Evolutionary conservation across 352 stramenopile species (phyloP), one percentile per base, ranked within the genome.

Genomic region (Plasmopara viticola): DNA sequence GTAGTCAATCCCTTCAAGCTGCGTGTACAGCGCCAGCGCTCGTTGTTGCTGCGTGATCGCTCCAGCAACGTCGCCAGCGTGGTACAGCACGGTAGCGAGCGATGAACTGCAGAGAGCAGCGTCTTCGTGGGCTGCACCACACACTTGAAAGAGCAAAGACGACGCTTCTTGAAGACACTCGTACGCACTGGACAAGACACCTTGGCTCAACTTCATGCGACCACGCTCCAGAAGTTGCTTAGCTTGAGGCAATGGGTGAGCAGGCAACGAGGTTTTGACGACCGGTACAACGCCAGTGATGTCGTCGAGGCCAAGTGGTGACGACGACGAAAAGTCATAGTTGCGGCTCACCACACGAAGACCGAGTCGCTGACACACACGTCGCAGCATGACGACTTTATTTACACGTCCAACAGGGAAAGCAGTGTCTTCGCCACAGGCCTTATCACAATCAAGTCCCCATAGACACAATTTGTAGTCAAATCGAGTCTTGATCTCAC

Each of bases 101-200:
- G 82, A 94, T 48, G 95, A 92, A 54, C 92, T 87, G 70, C 90
- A 97, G 14, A 95, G 76, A 29, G 93, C 87, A 42, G 96, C 86
- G 54, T 97, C 89, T 38, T 95, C 80, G 67, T 98, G 95, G 37
- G 88, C 83, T 34, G 76, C 87, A 46, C 96, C 95, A 37, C 86
- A 87, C 9, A 98, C 91, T 63, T 97, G 87, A 68, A 96, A 97
- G 29, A 98, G 90, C 25, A 98, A 63, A 14, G 68, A 79, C n/a
- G 87, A 88, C 5, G 94, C 81, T 60, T 98, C 94, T 34, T 95
- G 83, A 20, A 94, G 68, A 44, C 92, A 62, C 40, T 95, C 82
- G 52, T 95, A 95, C 13, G 87, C 79, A 40, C 63, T 82, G 6
- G 83, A 79, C 29, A 95, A 68, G 9, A 83, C 65, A 29, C 83